Conservation (phyloP, 441 rosid species). For the Viola pubescens region DNA sequence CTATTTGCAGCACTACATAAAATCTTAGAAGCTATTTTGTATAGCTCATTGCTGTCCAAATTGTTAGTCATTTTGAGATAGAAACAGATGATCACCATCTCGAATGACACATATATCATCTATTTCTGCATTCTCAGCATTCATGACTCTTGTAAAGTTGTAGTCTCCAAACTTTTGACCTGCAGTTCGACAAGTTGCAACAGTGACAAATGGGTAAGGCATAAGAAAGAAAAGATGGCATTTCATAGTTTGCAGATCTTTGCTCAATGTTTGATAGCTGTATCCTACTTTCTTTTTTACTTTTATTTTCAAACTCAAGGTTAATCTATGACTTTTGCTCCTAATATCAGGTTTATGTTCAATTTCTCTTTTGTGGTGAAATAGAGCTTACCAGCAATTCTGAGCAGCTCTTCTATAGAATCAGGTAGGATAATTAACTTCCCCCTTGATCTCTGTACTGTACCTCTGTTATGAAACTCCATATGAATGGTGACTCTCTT, state of each 20-base stretch:
- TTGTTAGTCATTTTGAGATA: constrained; percentile 38
- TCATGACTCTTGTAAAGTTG: constrained; percentile 45
- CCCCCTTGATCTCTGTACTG: constrained; percentile 26
- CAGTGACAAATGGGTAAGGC: constrained; percentile 27
- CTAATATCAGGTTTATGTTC: constrained; percentile 15
- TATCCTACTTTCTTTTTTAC: neutral
- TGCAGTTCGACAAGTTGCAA: constrained; percentile 41
- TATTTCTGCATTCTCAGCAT: constrained; percentile 74
- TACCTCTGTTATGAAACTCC: constrained; percentile 31
- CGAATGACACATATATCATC: constrained; percentile 74
- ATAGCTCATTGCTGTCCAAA: constrained; percentile 20
- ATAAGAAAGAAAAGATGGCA: constrained; percentile 12
- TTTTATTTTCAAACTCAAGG: neutral
- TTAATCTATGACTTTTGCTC: constrained; percentile 1
- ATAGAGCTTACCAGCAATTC: constrained; percentile 63
- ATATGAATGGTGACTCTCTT: constrained; percentile 80
- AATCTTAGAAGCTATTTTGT: constrained; percentile 10
- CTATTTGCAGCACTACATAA: constrained; percentile 13
- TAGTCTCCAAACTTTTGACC: constrained; percentile 74
- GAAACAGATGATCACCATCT: constrained; percentile 91
- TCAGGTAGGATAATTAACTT: constrained; percentile 75
- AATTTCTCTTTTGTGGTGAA: constrained; percentile 16
- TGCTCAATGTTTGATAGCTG: constrained; percentile 16
- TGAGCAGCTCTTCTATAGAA: constrained; percentile 71
- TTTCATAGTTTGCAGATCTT: neutral